These are phyloP conservation scores for Cercospora brassicicola DNA, from an alignment of 2,329 filamentous ascomycete genomes.

Conservation along the genomic window DNA sequence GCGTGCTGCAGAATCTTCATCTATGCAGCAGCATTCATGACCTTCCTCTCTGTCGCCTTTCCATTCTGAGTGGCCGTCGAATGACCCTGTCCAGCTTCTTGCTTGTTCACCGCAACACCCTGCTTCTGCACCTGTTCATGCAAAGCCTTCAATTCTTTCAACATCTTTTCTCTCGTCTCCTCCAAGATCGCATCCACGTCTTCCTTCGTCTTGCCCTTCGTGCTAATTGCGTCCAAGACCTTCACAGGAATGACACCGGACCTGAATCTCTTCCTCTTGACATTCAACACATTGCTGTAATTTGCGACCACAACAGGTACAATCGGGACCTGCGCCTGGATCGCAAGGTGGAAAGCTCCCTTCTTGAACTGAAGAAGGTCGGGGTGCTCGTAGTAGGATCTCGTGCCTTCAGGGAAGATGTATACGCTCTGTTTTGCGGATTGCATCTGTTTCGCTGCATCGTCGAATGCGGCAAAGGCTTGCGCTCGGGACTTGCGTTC, in stretches of 20 bases:
- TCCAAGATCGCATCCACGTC: conserved; percentile 75
- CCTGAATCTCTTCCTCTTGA: conserved; percentile 46
- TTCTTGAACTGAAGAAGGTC: conserved; percentile 95
- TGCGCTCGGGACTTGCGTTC: conserved; percentile 82
- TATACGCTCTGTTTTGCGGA: conserved; percentile 67
- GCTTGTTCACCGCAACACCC: conserved; percentile 24
- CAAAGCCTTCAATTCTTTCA: conserved; percentile 56
- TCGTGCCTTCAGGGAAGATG: conserved; percentile 89
- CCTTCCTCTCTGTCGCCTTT: conserved; percentile 19
- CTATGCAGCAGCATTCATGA: conserved; percentile 23
- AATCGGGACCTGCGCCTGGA: conserved; percentile 90
- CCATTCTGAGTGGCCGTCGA: conserved; percentile 24
- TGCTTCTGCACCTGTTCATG: conserved; percentile 34
- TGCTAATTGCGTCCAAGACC: conserved; percentile 81
- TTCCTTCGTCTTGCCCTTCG: conserved; percentile 66
- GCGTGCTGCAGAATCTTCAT: not conserved
- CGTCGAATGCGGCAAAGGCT: conserved; percentile 80
- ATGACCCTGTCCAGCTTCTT: conserved; percentile 15
- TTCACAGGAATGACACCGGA: conserved; percentile 57
- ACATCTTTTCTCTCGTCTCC: conserved; percentile 72
- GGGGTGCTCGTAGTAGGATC: conserved; percentile 81
- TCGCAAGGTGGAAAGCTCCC: conserved; percentile 92
- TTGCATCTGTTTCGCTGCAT: conserved; percentile 78
- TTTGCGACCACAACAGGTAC: conserved; percentile 69
- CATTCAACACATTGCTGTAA: conserved; percentile 50